Base-by-base conservation (phyloP, 1,139 yeast species). In the Geotrichum klebahnii region DNA sequence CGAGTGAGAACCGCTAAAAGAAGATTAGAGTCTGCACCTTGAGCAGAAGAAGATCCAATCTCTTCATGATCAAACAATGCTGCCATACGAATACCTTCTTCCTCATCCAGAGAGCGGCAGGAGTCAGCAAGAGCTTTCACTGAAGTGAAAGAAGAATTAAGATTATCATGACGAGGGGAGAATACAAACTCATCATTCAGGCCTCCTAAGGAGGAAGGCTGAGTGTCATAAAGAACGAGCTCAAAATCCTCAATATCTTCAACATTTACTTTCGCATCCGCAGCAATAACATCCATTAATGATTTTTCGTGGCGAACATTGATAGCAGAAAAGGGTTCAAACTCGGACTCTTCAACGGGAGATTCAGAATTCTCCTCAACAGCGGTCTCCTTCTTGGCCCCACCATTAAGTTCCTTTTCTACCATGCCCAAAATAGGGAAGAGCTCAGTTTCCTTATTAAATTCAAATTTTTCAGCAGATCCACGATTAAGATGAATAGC, bases 21-120 rank as follows among this genome's bases (percentile, higher is more conserved):
- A 64, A 92, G 85, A 50, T 90, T 84, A 1, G 97, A 89, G 62
- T 87, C 92, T 1, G 98, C 98, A 55, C 98, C 98, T 67, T 92
- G 97, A 9, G 96, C 96, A 32, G 96, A 84, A 9, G 80, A 74
- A 3, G 96, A 88, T 0, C 98, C 98, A 59, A 92, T 78, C 68
- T 89, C 97, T 67, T 89, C 97, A 66, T 89, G 96, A 66, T 89
- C 97, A 66, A 89, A 89, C 54, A 88, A 74, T 0, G 95, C 82
- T 46, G 86, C 75, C 61, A 88, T 63, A 59, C 82, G 81, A 39
- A 87, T 80, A 35, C 86, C 83, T 6, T 67, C 60, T 52, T 79
- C 86, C 0, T 65, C 55, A 0, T 61, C 65, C 33, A 83, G 65
- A 37, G 67, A 66, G 2, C 62, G 58, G 2, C 67, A 48, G 2